These are phyloP conservation scores for Calonectria ilicicola DNA, from an alignment of 2,329 filamentous ascomycete genomes.

Conservation along the genomic window DNA sequence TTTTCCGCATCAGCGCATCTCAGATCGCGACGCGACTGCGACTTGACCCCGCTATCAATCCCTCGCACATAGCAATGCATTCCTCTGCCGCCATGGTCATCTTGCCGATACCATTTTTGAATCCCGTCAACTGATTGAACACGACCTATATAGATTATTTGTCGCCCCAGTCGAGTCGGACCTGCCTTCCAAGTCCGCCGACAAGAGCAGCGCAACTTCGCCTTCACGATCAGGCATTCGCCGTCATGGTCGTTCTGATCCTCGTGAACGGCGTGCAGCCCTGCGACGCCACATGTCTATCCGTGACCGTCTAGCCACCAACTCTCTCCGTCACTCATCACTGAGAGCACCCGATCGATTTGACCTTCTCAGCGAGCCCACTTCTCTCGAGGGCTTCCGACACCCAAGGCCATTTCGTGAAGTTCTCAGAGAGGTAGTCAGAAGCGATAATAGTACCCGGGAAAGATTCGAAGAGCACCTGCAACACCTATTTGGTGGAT, in stretches of 20 bases:
- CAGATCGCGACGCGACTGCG: slow-evolving; percentile 29
- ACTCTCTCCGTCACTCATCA: slow-evolving; percentile 14
- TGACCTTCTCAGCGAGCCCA: neutral
- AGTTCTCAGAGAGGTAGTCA: slow-evolving; percentile 42
- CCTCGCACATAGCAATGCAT: slow-evolving; percentile 21
- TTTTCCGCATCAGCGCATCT: slow-evolving; percentile 30
- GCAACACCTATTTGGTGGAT: slow-evolving; percentile 37
- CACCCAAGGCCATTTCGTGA: slow-evolving; percentile 38
- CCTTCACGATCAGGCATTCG: slow-evolving; percentile 56
- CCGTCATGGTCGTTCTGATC: slow-evolving; percentile 47
- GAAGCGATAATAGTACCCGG: slow-evolving; percentile 37
- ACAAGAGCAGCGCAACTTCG: slow-evolving; percentile 45
- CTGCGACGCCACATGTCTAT: slow-evolving; percentile 43
- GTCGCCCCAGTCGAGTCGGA: slow-evolving; percentile 60
- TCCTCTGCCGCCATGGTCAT: slow-evolving; percentile 22
- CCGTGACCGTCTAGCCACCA: slow-evolving; percentile 37
- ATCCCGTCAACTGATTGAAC: slow-evolving; percentile 30
- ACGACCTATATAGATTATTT: slow-evolving; percentile 53
- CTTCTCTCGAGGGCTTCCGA: neutral
- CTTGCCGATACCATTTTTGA: slow-evolving; percentile 23
- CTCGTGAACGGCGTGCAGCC: slow-evolving; percentile 48
- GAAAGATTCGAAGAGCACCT: slow-evolving; percentile 45
- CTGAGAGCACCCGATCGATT: slow-evolving; percentile 16
- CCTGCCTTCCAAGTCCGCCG: slow-evolving; percentile 49
- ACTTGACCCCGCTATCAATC: slow-evolving; percentile 29